These are phyloP conservation scores for Psilocybe tampanensis DNA, from an alignment of 768 basidiomycete genomes.

Conservation along the genomic window DNA sequence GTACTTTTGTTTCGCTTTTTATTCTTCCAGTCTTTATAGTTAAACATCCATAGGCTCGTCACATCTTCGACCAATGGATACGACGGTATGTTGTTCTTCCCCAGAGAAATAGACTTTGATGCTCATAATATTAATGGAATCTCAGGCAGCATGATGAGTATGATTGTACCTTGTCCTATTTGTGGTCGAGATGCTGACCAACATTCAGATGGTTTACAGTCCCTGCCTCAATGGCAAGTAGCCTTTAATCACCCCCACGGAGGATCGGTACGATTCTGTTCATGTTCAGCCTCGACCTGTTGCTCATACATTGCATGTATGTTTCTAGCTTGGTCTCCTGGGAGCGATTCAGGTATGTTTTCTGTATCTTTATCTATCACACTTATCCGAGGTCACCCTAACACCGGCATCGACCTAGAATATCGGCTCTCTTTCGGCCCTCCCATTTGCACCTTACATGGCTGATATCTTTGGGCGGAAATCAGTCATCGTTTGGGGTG, in stretches of 20 bases:
- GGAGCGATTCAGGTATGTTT: constrained; percentile 22
- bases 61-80: constrained; percentile 25
- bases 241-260: constrained; percentile 20
- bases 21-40: background rate
- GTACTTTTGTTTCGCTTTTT: constrained; percentile 1
- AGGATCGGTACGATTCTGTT: constrained; percentile 25
- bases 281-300: too few species aligned
- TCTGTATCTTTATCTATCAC: background rate
- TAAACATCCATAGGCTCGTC: constrained; percentile 18
- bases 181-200: too few species aligned
- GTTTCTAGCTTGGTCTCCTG: constrained; percentile 22
- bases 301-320: background rate
- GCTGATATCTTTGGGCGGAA: constrained; percentile 56
- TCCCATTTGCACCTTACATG: constrained; percentile 25
- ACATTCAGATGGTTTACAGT: constrained; percentile 25
- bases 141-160: constrained; percentile 31
- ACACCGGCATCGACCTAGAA: too few species aligned
- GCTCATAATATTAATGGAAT: background rate
- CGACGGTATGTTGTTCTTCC: constrained; percentile 28
- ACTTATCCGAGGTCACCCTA: background rate
- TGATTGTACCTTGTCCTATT: background rate
- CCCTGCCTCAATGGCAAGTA: constrained; percentile 20
- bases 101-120: background rate
- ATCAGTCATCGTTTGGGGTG: constrained; percentile 50
- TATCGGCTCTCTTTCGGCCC: constrained; percentile 23